Conservation (phyloP, 2,329 filamentous ascomycete species). For the Xylariaceae sp. region DNA sequence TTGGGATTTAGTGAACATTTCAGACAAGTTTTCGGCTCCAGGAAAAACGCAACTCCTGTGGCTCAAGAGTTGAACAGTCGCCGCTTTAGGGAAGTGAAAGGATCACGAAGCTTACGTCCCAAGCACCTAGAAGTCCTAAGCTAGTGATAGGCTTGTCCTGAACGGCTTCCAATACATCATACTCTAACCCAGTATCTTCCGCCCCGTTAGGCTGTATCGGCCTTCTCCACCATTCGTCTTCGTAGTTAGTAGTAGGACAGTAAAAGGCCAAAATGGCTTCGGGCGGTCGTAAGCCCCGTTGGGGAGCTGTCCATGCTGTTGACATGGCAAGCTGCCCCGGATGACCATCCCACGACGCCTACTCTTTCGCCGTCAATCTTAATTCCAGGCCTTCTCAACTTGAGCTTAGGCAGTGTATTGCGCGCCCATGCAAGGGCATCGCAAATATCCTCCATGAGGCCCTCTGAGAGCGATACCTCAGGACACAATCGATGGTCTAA, state of each 20-base stretch:
- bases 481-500: slow-evolving; percentile 50
- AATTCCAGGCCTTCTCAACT: slow-evolving; percentile 15
- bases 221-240: slow-evolving; percentile 9
- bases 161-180: slow-evolving; percentile 29
- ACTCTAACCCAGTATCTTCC: slow-evolving; percentile 14
- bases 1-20: too few species aligned
- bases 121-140: slow-evolving; percentile 14
- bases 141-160: slow-evolving; percentile 23
- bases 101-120: too few species aligned
- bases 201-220: slow-evolving; percentile 18
- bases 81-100: too few species aligned
- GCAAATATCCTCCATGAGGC: slow-evolving; percentile 42
- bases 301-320: slow-evolving; percentile 7
- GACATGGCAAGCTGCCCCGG: slow-evolving; percentile 9
- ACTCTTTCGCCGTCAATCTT: slow-evolving; percentile 23
- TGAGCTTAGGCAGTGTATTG: slow-evolving; percentile 29
- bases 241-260: slow-evolving; percentile 11
- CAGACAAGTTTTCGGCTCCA: too few species aligned
- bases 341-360: neutral
- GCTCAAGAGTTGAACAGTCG: too few species aligned
- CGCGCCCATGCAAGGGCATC: slow-evolving; percentile 42
- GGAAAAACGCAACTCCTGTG: too few species aligned
- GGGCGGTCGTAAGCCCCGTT: slow-evolving; percentile 8
- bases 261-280: slow-evolving; percentile 11
- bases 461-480: slow-evolving; percentile 41